A percentile compares a stretch with the other conserved stretches of the same genome.
Evolutionary conservation across 768 basidiomycete species (phyloP).

Genomic region (Leccinum subgranulosum): DNA sequence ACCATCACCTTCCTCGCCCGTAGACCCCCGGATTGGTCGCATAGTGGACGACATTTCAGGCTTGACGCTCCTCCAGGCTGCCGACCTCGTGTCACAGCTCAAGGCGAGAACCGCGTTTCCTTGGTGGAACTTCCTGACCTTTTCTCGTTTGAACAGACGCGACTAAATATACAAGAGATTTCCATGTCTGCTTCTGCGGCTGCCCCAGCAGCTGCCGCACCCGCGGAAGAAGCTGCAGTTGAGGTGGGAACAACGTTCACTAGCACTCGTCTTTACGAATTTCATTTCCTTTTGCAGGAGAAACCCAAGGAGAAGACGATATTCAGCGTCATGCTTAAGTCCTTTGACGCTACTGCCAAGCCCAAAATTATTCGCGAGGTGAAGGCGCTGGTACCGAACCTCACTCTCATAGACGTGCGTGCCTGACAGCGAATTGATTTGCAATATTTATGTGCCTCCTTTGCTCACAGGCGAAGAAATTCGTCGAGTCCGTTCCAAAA

Average conservation of each 20-base stretch:
- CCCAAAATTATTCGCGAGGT: constrained; percentile 98
- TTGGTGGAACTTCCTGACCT: neutral
- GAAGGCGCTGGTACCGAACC: constrained; percentile 91
- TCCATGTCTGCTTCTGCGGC: constrained; percentile 73
- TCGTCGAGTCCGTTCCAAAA: constrained; percentile 94
- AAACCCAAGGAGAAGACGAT: constrained; percentile 99
- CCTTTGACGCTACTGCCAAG: constrained; percentile 88
- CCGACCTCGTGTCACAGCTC: constrained; percentile 87
- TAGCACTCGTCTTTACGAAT: neutral
- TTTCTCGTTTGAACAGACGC: constrained; percentile 48
- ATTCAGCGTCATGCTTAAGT: constrained; percentile 93
- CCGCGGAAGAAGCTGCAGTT: constrained; percentile 56
- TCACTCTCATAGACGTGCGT: constrained; percentile 95
- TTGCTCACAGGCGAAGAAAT: constrained; percentile 86
- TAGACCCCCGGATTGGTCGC: constrained; percentile 66
- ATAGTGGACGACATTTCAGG: constrained; percentile 93
- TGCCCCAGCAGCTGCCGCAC: constrained; percentile 51
- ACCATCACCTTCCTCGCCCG: constrained; percentile 38
- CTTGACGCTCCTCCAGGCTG: constrained; percentile 88
- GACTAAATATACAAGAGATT: constrained; percentile 96
- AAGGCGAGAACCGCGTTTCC: constrained; percentile 55
- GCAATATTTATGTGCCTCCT: neutral
- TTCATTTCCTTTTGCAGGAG: constrained; percentile 45
- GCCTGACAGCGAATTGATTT: neutral
- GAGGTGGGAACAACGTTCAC: constrained; percentile 45